phyloP scores from a whole-genome alignment of 768 basidiomycete species.

The Boletus subparvulus region DNA sequence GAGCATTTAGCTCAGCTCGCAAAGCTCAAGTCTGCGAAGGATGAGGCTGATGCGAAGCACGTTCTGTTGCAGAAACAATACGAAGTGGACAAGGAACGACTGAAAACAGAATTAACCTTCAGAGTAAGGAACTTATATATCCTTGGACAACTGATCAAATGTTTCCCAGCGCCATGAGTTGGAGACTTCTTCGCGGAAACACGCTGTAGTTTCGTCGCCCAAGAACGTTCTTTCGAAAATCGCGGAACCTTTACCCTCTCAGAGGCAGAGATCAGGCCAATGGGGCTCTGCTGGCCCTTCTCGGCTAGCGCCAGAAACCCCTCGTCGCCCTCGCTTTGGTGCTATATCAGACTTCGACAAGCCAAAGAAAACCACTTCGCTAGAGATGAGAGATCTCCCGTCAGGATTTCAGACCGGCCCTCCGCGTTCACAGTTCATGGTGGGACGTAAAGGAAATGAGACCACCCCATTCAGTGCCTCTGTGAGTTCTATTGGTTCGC shows the following conservation, averaged over 20 bases:
- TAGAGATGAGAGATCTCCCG: slow-evolving; percentile 23
- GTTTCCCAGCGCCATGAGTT: slow-evolving; percentile 62
- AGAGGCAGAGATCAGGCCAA: slow-evolving; percentile 39
- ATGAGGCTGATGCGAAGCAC: slow-evolving; percentile 58
- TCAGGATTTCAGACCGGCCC: slow-evolving; percentile 26
- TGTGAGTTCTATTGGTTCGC: neutral
- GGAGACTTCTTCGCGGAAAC: slow-evolving; percentile 54
- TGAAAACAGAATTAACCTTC: slow-evolving; percentile 68
- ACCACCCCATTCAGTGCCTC: neutral
- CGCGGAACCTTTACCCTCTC: slow-evolving; percentile 40
- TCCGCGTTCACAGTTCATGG: slow-evolving; percentile 18
- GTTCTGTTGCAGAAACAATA: slow-evolving; percentile 56
- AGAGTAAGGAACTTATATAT: slow-evolving; percentile 45
- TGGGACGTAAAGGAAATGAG: slow-evolving; percentile 21
- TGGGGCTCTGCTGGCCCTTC: slow-evolving; percentile 29
- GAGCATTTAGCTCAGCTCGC: slow-evolving; percentile 57
- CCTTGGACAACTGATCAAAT: slow-evolving; percentile 11
- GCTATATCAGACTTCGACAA: slow-evolving; percentile 26
- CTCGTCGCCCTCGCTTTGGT: slow-evolving; percentile 37
- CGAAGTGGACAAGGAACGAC: slow-evolving; percentile 66
- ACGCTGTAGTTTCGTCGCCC: slow-evolving; percentile 46
- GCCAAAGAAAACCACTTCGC: slow-evolving; percentile 12
- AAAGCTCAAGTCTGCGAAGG: slow-evolving; percentile 57
- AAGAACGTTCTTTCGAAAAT: slow-evolving; percentile 44
- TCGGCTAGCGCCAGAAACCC: slow-evolving; percentile 35